These are phyloP conservation scores for Tothia fuscella DNA, from an alignment of 2,329 filamentous ascomycete species.

Conservation along the genomic window DNA sequence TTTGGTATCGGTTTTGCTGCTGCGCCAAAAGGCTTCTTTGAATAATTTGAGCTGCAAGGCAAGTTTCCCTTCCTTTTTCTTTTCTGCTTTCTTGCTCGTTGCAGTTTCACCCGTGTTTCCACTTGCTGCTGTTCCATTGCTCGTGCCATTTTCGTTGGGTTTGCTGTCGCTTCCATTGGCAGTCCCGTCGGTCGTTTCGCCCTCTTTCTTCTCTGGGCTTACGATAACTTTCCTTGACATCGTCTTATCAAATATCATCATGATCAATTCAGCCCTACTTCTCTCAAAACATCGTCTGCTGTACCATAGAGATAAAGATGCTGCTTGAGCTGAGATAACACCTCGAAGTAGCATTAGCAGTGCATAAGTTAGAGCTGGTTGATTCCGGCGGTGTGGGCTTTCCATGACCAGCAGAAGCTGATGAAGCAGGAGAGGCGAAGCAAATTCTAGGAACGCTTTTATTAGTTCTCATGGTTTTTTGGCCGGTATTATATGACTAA, in stretches of 20 bases:
- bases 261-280: conserved; percentile 74
- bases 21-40: conserved; percentile 15
- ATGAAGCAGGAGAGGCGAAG: conserved; percentile 55
- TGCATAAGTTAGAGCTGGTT: conserved; percentile 54
- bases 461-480: not conserved
- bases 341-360: conserved; percentile 48
- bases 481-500: not conserved
- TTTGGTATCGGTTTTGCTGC: conserved; percentile 16
- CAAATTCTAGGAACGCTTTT: not conserved
- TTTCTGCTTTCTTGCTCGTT: no score
- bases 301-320: conserved; percentile 66
- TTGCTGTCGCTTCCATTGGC: not conserved
- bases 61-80: conserved; percentile 1
- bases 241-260: conserved; percentile 71
- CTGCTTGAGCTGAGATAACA: conserved; percentile 50
- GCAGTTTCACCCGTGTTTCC: no score
- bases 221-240: conserved; percentile 43
- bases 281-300: conserved; percentile 74
- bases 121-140: no score
- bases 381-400: conserved; percentile 35
- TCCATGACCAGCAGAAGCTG: conserved; percentile 57
- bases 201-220: conserved; percentile 2
- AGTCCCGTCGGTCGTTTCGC: not conserved
- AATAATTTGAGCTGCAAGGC: conserved; percentile 5
- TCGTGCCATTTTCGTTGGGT: conserved; percentile 9